Conservation (phyloP, 2,329 filamentous ascomycete species). For the Colletotrichum sp. region DNA sequence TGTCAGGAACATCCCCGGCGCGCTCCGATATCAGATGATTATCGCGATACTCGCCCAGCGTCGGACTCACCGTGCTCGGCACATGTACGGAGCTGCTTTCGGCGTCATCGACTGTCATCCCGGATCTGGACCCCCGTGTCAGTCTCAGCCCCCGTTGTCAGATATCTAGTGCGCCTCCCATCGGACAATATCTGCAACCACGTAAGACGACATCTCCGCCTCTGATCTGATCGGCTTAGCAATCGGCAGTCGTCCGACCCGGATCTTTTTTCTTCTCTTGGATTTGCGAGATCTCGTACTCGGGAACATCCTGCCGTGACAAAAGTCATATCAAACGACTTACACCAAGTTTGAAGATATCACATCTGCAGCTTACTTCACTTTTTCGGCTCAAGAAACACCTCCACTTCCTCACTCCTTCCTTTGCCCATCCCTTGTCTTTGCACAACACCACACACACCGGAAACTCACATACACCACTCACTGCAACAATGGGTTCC, state of each 20-base stretch:
- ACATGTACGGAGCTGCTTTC: slow-evolving; percentile 1
- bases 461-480: not conserved
- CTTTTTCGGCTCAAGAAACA: not conserved
- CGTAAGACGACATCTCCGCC: not conserved
- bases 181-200: not conserved
- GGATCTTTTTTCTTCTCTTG: not conserved
- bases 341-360: not conserved
- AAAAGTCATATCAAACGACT: not conserved
- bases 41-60: not conserved
- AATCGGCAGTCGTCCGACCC: not conserved
- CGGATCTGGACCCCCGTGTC: not conserved
- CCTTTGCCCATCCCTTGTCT: not conserved
- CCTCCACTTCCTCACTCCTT: not conserved
- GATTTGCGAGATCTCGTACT: not conserved
- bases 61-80: slow-evolving; percentile 4
- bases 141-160: not conserved
- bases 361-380: not conserved
- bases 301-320: not conserved
- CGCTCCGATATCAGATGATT: slow-evolving; percentile 7
- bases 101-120: not conserved
- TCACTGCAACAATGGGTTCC: slow-evolving; percentile 8
- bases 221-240: not conserved
- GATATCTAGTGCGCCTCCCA: not conserved
- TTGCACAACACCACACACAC: not conserved
- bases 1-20: slow-evolving; percentile 1